Conservation (phyloP, 345 rosid genomes). For the Hibiscus tridactylites region DNA sequence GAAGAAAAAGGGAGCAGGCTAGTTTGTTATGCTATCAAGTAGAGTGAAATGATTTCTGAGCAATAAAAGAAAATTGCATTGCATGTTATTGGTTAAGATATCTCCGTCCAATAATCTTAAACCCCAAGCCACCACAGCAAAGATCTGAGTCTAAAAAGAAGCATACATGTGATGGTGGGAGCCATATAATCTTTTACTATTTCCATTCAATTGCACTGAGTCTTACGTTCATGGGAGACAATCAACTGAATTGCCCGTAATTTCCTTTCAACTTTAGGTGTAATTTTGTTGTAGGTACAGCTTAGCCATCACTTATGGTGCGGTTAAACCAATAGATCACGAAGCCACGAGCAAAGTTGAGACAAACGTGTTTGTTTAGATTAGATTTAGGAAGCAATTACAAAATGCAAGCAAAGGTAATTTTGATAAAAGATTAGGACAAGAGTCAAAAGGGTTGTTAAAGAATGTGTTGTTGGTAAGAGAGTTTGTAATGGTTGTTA, state of each 20-base stretch:
- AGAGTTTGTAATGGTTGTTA: no score
- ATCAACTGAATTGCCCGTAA: no score
- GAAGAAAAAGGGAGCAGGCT: no score
- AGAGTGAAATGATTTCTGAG: no score
- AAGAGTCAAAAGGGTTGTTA: background rate
- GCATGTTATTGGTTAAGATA: background rate
- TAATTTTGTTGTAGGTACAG: background rate
- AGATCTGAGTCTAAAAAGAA: background rate
- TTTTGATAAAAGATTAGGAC: no score
- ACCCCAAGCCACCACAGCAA: background rate
- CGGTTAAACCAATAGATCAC: background rate
- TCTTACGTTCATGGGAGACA: no score
- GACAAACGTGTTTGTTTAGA: background rate
- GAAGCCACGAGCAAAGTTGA: background rate
- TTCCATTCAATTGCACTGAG: background rate
- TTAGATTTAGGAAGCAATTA: background rate
- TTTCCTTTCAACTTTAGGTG: background rate
- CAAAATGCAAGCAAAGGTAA: background rate
- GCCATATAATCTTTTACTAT: background rate
- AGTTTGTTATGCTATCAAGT: no score
- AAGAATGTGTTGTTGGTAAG: background rate
- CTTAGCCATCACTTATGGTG: background rate
- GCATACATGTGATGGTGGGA: background rate
- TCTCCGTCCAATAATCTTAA: background rate
- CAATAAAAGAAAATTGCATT: no score